phyloP scores from a whole-genome alignment of 345 rosid genomes.

The Arabidopsis arenosa region DNA sequence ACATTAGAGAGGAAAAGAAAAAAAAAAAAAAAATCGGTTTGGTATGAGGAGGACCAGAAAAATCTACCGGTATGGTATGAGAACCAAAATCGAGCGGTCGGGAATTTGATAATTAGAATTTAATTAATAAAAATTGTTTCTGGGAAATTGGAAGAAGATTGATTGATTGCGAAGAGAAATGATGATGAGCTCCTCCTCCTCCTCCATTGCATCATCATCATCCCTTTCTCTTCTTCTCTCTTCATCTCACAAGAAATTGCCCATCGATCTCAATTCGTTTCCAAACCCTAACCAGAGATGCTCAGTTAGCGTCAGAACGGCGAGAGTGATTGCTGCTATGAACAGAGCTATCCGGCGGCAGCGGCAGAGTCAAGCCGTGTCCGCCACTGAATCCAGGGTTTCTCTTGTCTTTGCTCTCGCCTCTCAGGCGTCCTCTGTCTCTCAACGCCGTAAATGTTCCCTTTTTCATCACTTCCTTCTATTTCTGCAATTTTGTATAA shows the following conservation, averaged over 20 bases:
- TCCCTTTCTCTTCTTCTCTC: constrained; percentile 39
- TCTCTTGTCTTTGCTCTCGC: constrained; percentile 87
- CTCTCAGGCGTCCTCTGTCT: constrained; percentile 62
- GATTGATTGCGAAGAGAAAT: constrained; percentile 26
- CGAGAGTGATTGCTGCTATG: constrained; percentile 48
- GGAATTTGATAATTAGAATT: too few relatives aligned
- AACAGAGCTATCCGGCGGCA: constrained; percentile 38
- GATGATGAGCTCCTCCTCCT: constrained; percentile 13
- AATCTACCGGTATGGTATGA: too few relatives aligned
- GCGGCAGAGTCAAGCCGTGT: constrained; percentile 53
- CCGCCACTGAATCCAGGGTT: constrained; percentile 70
- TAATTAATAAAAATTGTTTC: neutral
- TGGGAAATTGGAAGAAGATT: neutral
- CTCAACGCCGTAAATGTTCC: constrained; percentile 81
- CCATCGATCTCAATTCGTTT: constrained; percentile 12
- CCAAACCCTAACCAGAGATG: constrained; percentile 9
- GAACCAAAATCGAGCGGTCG: constrained; percentile 4
- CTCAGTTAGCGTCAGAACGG: constrained; percentile 37
- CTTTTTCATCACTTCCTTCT: neutral
- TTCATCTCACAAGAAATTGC: constrained; percentile 37
- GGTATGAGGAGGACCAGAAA: too few relatives aligned
- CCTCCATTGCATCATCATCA: constrained; percentile 11
- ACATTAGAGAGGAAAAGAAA: too few relatives aligned
- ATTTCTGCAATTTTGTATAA: neutral
- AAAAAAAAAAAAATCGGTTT: too few relatives aligned